Evolutionary conservation across 2,329 filamentous ascomycete genomes (phyloP), one percentile per base, ranked within the genome.

Genomic region (Calonectria naviculata): DNA sequence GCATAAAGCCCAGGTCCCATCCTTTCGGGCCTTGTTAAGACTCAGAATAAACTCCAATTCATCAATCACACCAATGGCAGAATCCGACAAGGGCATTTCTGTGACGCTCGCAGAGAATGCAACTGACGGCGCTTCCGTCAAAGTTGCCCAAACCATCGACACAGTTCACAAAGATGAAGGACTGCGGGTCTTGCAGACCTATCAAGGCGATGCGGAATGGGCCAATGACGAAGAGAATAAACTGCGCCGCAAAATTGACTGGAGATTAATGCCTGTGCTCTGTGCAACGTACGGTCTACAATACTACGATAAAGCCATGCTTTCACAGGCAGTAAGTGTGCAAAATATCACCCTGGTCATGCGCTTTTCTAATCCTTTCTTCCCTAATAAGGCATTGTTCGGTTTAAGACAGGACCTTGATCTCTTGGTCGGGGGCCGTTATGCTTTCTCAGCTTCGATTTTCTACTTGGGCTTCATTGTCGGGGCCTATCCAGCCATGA

Each of bases 291-390:
- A 86, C 69, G 82, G 80, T 0, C 77, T 87, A 21, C 85, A 87
- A 72, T 87, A 87, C 68, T 87, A 87, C 52, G 86, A 87, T 72
- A 87, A 89, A 75, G 86, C 87, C 3, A 89, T 89, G 85, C 78
- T 90, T 19, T 86, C 84, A 1, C 87, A 89, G 73, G 88, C 88
- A 54, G 87, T 87, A 76, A 68, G 79, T 75, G 12, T 17, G 5
- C 41, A 9, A 1, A 34, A 6, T 19, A 17, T 10, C 3, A 5
- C 17, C 15, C 28, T 46, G 9, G 17, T n/a, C n/a, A n/a, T n/a
- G n/a, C 19, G 21, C 10, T n/a, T 52, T n/a, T 6, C 2, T n/a
- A 2, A 8, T 8, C 8, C 17, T 42, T 67, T 19, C 47, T 10
- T 46, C n/a, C 1, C 7, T 5, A 12, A 17, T 8, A 4, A 76